A percentile compares a stretch with the other conserved stretches of the same genome.
phyloP scores from a whole-genome alignment of 2,329 filamentous ascomycete species.

The Verticillium nonalfalfae region DNA sequence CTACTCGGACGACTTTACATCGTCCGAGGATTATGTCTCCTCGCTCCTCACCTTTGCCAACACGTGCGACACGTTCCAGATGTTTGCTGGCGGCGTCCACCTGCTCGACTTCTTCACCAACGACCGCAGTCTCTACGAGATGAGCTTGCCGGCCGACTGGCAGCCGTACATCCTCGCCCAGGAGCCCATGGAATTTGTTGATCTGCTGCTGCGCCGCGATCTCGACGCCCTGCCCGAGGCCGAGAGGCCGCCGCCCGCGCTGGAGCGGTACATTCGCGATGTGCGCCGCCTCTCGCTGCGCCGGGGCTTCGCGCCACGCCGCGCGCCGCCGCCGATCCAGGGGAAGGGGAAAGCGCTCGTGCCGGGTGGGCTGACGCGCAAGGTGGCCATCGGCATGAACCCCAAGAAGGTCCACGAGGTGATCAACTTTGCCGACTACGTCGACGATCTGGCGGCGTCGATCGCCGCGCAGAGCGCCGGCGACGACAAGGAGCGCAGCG shows the following conservation, averaged over 20 bases:
- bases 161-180: constrained; percentile 66
- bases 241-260: constrained; percentile 39
- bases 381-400: constrained; percentile 86
- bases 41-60: constrained; percentile 71
- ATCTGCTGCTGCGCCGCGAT: constrained; percentile 76
- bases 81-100: constrained; percentile 93
- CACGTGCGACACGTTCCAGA: constrained; percentile 70
- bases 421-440: constrained; percentile 79
- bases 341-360: too few species aligned
- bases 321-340: constrained; percentile 21
- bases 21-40: constrained; percentile 70
- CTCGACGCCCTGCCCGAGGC: constrained; percentile 34
- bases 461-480: constrained; percentile 40
- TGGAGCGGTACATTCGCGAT: constrained; percentile 66
- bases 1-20: constrained; percentile 61
- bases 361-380: constrained; percentile 55
- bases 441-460: constrained; percentile 53
- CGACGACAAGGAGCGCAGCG: constrained; percentile 32
- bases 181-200: constrained; percentile 69
- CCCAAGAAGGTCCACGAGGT: constrained; percentile 96
- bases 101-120: constrained; percentile 93
- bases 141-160: constrained; percentile 75
- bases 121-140: constrained; percentile 74
- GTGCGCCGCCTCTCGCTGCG: constrained; percentile 64
- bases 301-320: constrained; percentile 47